phyloP scores from a whole-genome alignment of 108 stramenopile genomes.

The Schizochytrium sp. region DNA sequence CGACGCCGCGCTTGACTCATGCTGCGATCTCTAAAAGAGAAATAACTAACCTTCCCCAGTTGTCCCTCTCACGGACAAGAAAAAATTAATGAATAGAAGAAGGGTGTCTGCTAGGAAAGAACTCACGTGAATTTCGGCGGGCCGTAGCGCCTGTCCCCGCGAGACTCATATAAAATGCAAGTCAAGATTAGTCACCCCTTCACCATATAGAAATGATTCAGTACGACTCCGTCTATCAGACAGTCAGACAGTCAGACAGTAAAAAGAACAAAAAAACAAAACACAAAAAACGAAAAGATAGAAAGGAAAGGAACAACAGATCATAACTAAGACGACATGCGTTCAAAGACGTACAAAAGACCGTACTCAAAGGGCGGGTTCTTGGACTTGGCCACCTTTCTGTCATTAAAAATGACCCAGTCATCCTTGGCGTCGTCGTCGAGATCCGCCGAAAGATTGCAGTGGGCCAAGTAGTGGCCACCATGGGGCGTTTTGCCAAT shows the following conservation, averaged over 20 bases:
- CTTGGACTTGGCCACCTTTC: constrained; percentile 81
- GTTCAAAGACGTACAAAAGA: constrained; percentile 76
- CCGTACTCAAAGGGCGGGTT: constrained; percentile 74
- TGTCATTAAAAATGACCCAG: constrained; percentile 97
- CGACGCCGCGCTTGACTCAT: not conserved
- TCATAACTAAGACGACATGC: constrained; percentile 22
- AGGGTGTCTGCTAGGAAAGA: too few species aligned
- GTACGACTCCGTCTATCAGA: not conserved
- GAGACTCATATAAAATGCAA: too few species aligned
- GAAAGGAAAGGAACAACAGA: not conserved
- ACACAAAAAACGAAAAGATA: not conserved
- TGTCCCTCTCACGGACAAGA: too few species aligned
- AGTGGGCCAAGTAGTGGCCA: constrained; percentile 96
- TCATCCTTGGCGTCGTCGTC: constrained; percentile 48
- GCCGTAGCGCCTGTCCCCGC: too few species aligned
- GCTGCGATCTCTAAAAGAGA: not conserved
- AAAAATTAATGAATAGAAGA: too few species aligned
- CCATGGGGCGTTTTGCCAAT: constrained; percentile 91
- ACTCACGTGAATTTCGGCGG: too few species aligned
- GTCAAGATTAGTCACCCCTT: too few species aligned
- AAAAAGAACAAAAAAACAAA: not conserved
- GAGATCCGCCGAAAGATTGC: constrained; percentile 51
- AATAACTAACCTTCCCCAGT: not conserved
- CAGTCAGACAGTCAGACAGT: not conserved
- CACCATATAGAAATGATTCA: too few species aligned